A percentile compares a stretch with the other conserved stretches of the same genome.
Evolutionary conservation across 2,329 filamentous ascomycete genomes (phyloP).

Genomic region (Ophiocordyceps camponoti-floridani): DNA sequence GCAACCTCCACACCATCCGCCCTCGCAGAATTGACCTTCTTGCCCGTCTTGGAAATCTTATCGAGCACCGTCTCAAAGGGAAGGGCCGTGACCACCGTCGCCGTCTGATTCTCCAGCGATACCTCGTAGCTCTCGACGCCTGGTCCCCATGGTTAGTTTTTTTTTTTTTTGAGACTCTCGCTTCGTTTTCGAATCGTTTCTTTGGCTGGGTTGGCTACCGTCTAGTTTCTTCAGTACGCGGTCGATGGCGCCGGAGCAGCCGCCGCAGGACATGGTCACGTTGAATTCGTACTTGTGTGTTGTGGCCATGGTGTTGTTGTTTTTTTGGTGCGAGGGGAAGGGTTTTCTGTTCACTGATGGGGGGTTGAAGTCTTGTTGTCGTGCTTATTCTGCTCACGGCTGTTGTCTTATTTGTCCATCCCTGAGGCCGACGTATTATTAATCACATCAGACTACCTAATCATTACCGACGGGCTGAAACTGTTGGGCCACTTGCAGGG

Average conservation of each 20-base stretch:
- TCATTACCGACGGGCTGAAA: too few species aligned
- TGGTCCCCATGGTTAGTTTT: slow-evolving; percentile 17
- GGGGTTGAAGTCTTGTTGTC: too few species aligned
- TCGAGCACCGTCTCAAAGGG: slow-evolving; percentile 65
- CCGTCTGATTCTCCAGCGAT: slow-evolving; percentile 71
- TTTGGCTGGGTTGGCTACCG: too few species aligned
- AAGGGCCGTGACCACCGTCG: slow-evolving; percentile 54
- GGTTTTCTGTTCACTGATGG: too few species aligned
- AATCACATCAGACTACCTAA: too few species aligned
- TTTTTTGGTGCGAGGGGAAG: neutral
- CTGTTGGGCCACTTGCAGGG: too few species aligned
- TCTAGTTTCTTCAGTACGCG: slow-evolving; percentile 83
- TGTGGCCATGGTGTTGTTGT: slow-evolving; percentile 28
- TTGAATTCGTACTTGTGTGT: slow-evolving; percentile 96
- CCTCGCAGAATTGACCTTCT: slow-evolving; percentile 66
- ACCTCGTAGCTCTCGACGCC: slow-evolving; percentile 79
- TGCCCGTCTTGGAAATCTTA: slow-evolving; percentile 91
- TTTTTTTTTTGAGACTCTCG: too few species aligned
- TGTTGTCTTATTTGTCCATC: too few species aligned
- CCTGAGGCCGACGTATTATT: too few species aligned
- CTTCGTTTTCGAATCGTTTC: too few species aligned
- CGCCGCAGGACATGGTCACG: slow-evolving; percentile 84
- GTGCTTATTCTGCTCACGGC: too few species aligned
- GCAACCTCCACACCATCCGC: slow-evolving; percentile 45
- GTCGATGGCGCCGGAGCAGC: slow-evolving; percentile 89